A percentile compares a stretch with the other conserved stretches of the same genome.
phyloP scores from a whole-genome alignment of 1,284 basidiomycete genomes.

The Tilletia setariae region DNA sequence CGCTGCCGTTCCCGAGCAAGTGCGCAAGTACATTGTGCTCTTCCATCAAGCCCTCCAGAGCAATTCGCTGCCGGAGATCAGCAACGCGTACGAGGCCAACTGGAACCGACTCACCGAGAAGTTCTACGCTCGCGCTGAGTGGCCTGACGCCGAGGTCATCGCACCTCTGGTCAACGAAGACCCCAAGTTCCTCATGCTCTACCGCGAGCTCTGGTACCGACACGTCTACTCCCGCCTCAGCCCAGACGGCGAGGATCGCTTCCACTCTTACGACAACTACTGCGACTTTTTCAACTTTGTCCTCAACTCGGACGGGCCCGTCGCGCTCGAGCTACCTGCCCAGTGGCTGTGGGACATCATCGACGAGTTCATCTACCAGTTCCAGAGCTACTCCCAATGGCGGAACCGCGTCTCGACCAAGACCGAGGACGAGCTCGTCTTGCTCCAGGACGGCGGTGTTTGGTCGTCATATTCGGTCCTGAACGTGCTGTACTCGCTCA shows the following conservation, averaged over 20 bases:
- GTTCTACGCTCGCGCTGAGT: constrained; percentile 88
- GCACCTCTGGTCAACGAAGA: constrained; percentile 86
- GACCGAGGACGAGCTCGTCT: constrained; percentile 72
- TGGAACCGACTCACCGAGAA: constrained; percentile 97
- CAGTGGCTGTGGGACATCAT: constrained; percentile 99
- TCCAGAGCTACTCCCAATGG: constrained; percentile 82
- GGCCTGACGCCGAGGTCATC: constrained; percentile 95
- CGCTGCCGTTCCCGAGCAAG: constrained; percentile 48
- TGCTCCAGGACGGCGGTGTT: constrained; percentile 57
- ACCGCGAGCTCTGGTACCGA: constrained; percentile 84
- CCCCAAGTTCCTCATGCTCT: constrained; percentile 58
- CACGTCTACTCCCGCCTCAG: constrained; percentile 93
- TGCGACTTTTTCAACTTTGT: constrained; percentile 98
- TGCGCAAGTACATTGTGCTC: constrained; percentile 52
- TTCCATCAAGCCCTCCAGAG: constrained; percentile 51
- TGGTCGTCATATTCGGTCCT: constrained; percentile 98
- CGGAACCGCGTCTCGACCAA: constrained; percentile 79
- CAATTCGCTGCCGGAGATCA: constrained; percentile 65
- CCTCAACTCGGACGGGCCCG: constrained; percentile 82
- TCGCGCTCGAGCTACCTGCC: constrained; percentile 83
- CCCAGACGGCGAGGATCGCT: constrained; percentile 93
- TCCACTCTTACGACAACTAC: constrained; percentile 98
- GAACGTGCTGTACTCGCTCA: constrained; percentile 94
- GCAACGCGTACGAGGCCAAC: constrained; percentile 85
- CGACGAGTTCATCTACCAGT: constrained; percentile 99